phyloP scores from a whole-genome alignment of 768 basidiomycete genomes.

The Collybia sp. region DNA sequence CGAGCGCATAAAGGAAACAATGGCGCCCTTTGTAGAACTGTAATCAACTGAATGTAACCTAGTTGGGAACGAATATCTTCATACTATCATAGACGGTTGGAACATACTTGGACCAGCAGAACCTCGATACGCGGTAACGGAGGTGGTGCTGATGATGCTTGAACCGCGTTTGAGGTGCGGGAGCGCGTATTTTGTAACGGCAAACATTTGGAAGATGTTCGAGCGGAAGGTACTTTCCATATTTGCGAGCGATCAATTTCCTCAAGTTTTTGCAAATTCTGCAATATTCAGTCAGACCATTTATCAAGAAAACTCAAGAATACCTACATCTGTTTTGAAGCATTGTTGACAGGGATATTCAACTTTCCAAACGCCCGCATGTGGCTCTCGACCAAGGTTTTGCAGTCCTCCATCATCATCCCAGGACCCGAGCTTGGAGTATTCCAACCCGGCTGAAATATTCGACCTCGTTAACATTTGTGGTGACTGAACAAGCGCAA shows the following conservation, averaged over 20 bases:
- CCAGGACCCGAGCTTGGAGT: conserved; percentile 41
- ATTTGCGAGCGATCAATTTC: conserved; percentile 44
- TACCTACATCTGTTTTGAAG: conserved; percentile 39
- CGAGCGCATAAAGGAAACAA: conserved; percentile 51
- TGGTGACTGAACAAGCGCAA: conserved; percentile 14
- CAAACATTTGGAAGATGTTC: conserved; percentile 60
- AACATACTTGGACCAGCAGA: conserved; percentile 21
- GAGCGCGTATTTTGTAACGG: conserved; percentile 47
- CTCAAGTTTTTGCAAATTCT: conserved; percentile 40
- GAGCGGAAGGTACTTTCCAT: conserved; percentile 51
- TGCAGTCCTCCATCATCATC: conserved; percentile 36
- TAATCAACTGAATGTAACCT: conserved; percentile 32
- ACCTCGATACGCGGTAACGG: conserved; percentile 48
- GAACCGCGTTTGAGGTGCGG: conserved; percentile 57
- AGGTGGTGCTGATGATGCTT: conserved; percentile 58
- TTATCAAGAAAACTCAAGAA: background rate
- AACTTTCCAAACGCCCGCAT: conserved; percentile 37
- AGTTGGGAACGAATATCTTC: conserved; percentile 12
- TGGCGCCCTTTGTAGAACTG: conserved; percentile 57
- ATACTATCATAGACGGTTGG: conserved; percentile 3
- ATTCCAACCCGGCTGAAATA: conserved; percentile 25
- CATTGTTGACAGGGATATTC: conserved; percentile 60
- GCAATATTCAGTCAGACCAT: conserved; percentile 3
- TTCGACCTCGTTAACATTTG: background rate
- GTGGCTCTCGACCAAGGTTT: conserved; percentile 44